Evolutionary conservation across 2,329 filamentous ascomycete genomes (phyloP), one percentile per base, ranked within the genome.

Genomic region (Xylariales sp.): DNA sequence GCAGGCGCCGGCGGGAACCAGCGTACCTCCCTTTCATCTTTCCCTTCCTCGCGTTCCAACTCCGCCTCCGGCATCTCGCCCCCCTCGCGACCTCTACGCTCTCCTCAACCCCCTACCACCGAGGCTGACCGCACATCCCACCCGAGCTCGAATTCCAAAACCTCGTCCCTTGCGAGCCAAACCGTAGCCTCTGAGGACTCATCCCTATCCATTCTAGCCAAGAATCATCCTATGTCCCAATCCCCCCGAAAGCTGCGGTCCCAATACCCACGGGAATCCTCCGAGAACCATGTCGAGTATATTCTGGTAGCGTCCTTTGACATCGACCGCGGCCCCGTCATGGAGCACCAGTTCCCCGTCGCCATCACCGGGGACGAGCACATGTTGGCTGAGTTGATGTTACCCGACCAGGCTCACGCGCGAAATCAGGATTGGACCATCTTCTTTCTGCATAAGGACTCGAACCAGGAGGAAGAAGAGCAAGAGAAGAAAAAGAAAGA

Each of bases 381-480:
- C 76, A 98, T 98, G 94, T 82, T 99, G 77, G 96, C 96, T 6
- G 96, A 99, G 83, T 88, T 99, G 76, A 99, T 99, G 96, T 83
- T 99, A 78, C 96, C 96, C 0, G 96, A 99, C 80, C 95, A 98
- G 81, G 94, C 95, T 28, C 96, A 99, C 81, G 90, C 96, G 69
- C 89, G 96, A 46, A 95, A 92, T 76, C 94, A 98, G 81, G 96
- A 99, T 79, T 99, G 96, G 96, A 99, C 96, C 49, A 97, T 98
- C 63, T 99, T 99, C 83, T 99, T 99, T 78, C 80, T 99, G 64
- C 96, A 99, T 82, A 98, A 98, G 79, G 96, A 99, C 79, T 93
- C 91, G 3, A 94, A 89, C 68, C 89, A 91, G 58, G 91, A 93
- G 67, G 92, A 95, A 65, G 94, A 97, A 68, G 92, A 94, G 36